Evolutionary conservation across 495 filamentous ascomycete genomes (phyloP).

Genomic region (Penicillium malachiteum): DNA sequence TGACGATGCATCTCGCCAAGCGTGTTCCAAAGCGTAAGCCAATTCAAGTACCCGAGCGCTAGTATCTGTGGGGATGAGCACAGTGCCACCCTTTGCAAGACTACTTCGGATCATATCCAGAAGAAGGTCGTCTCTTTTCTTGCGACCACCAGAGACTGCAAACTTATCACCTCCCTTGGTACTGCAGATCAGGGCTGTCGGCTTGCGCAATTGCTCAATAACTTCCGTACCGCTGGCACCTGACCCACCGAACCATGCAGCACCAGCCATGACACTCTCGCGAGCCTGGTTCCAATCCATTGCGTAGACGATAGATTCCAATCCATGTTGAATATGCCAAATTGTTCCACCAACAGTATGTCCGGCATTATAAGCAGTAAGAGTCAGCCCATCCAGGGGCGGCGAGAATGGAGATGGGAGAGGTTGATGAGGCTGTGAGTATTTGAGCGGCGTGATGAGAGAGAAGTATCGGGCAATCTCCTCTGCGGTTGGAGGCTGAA

Average conservation of each 20-base stretch:
- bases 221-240: conserved; percentile 83
- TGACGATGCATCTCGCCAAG: conserved; percentile 73
- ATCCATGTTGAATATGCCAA: conserved; percentile 96
- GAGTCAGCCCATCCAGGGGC: conserved; percentile 84
- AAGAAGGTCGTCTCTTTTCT: conserved; percentile 80
- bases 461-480: conserved; percentile 92
- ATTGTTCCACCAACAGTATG: conserved; percentile 96
- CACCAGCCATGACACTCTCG: conserved; percentile 90
- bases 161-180: conserved; percentile 74
- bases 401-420: conserved; percentile 82
- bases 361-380: conserved; percentile 95
- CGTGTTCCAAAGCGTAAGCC: conserved; percentile 86
- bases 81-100: conserved; percentile 80
- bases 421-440: conserved; percentile 92
- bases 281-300: conserved; percentile 96
- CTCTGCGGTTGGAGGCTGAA: conserved; percentile 76
- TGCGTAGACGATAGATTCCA: conserved; percentile 96
- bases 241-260: conserved; percentile 85
- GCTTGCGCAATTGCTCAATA: conserved; percentile 87
- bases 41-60: conserved; percentile 92
- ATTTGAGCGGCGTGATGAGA: conserved; percentile 91
- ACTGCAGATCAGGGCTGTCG: conserved; percentile 90
- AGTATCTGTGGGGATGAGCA: conserved; percentile 92
- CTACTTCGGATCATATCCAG: conserved; percentile 76
- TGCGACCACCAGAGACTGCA: conserved; percentile 65